Base-by-base conservation (phyloP, 257 asterid genomes). In the Anisodus tanguticus region DNA sequence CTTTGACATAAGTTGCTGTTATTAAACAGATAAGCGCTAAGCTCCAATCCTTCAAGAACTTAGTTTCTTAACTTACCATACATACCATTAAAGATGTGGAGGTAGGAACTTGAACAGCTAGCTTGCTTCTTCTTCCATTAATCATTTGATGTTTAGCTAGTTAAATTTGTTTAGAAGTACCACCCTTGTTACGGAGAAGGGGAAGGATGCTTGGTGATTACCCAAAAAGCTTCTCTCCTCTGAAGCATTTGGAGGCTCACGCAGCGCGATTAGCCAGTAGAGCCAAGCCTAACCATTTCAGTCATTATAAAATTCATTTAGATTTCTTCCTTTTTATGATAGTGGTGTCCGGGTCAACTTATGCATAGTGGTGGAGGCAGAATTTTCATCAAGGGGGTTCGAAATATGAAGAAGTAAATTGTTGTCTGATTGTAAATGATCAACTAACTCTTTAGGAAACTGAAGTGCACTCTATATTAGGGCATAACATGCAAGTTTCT, bases 131-230 rank as follows among this genome's bases (percentile, higher is more conserved):
- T 74, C 80, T 49, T n/a, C 62, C 60, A 74, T 49, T 16, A 49
- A 43, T 15, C 43, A 49, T 74, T 74, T 74, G 80, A 74, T 74
- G 80, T 74, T 49, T 74, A 74, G 43, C 80, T 47, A 49, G 45
- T 49, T 49, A 74, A 74, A 74, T 74, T 53, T 74, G 60, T 19
- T 74, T 53, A 3, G 4, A 74, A 37, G 53, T 79, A 79, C 83
- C 15, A 11, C 59, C 9, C 17, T 39, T 80, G 58, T 55, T 37
- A n/a, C 13, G 1, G 26, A 39, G 83, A 17, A 59, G 53, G 59
- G 59, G 72, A 80, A 80, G 58, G 58, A 58, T 62, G 55, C 39
- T 4, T 45, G 83, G 71, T 39, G 57, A 80, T 60, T 17, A 41
- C 72, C 70, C 58, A 39, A 59, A 79, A 49, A 63, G 57, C 70